Conservation (phyloP, 2,329 filamentous ascomycete species). For the Fusarium austroafricanum region DNA sequence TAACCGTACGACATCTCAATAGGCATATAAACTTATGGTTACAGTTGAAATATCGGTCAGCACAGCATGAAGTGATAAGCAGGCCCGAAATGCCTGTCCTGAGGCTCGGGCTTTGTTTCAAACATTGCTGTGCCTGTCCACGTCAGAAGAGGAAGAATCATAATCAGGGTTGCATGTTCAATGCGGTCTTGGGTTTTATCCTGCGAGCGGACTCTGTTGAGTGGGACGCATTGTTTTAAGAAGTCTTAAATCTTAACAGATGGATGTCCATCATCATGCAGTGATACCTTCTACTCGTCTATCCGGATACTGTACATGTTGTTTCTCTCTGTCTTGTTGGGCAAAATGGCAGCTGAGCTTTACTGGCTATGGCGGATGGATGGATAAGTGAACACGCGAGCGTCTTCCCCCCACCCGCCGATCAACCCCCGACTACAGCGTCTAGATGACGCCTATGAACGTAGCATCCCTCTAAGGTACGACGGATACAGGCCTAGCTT, state of each 20-base stretch:
- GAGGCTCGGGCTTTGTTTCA: slow-evolving; percentile 1
- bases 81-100: slow-evolving; percentile 19
- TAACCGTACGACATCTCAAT: slow-evolving; percentile 33
- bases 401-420: slow-evolving; percentile 33
- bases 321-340: slow-evolving; percentile 16
- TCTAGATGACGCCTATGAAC: slow-evolving; percentile 39
- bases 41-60: slow-evolving; percentile 36
- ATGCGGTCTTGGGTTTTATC: slow-evolving; percentile 25
- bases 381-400: slow-evolving; percentile 39
- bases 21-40: slow-evolving; percentile 32
- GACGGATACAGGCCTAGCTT: slow-evolving; percentile 31
- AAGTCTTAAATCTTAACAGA: slow-evolving; percentile 15
- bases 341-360: slow-evolving; percentile 35
- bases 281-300: slow-evolving; percentile 14
- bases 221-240: slow-evolving; percentile 29
- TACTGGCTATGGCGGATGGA: slow-evolving; percentile 27
- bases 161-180: slow-evolving; percentile 17
- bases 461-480: slow-evolving; percentile 38
- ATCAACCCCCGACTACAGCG: slow-evolving; percentile 36
- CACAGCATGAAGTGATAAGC: slow-evolving; percentile 18
- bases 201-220: slow-evolving; percentile 26
- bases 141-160: slow-evolving; percentile 23
- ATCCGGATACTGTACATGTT: slow-evolving; percentile 1
- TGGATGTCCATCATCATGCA: slow-evolving; percentile 1
- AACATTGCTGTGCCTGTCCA: slow-evolving; percentile 19